phyloP scores from a whole-genome alignment of 164 flowering plant genomes.

The Annona squamosa region DNA sequence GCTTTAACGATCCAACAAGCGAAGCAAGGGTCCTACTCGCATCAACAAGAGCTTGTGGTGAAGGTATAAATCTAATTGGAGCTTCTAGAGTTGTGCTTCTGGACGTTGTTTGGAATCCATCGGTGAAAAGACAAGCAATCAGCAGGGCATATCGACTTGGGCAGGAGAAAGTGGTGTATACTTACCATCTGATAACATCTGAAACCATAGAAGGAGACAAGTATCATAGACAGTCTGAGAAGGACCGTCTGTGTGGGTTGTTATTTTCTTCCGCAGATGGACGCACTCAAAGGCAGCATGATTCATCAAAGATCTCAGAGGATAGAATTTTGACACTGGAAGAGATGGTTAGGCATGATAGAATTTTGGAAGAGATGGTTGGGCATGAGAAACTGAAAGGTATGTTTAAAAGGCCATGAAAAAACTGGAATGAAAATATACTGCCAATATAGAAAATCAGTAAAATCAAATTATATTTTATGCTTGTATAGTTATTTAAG shows the following conservation, averaged over 20 bases:
- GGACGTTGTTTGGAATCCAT: constrained; percentile 86
- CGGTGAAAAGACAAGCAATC: constrained; percentile 75
- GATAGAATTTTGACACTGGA: constrained; percentile 28
- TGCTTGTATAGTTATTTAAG: no score
- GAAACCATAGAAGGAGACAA: constrained; percentile 49
- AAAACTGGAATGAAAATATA: constrained; percentile 17
- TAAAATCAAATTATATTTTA: no score
- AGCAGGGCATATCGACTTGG: constrained; percentile 80
- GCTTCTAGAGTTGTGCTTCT: constrained; percentile 85
- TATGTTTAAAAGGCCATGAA: constrained; percentile 27
- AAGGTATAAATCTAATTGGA: constrained; percentile 75
- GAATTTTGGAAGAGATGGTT: constrained; percentile 40
- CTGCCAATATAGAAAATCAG: constrained; percentile 36
- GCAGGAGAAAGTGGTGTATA: constrained; percentile 55
- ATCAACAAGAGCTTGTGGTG: constrained; percentile 63
- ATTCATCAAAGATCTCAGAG: constrained; percentile 13
- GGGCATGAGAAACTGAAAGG: constrained; percentile 28
- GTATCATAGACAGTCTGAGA: constrained; percentile 36
- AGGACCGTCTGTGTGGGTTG: constrained; percentile 46
- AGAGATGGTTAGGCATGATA: no score
- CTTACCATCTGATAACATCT: constrained; percentile 53
- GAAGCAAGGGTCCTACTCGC: constrained; percentile 62
- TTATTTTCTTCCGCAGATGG: constrained; percentile 36
- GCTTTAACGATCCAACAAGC: constrained; percentile 54
- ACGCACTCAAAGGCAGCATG: constrained; percentile 1